Base-by-base conservation (phyloP, 116 monocot species). In the Iris pallida region DNA sequence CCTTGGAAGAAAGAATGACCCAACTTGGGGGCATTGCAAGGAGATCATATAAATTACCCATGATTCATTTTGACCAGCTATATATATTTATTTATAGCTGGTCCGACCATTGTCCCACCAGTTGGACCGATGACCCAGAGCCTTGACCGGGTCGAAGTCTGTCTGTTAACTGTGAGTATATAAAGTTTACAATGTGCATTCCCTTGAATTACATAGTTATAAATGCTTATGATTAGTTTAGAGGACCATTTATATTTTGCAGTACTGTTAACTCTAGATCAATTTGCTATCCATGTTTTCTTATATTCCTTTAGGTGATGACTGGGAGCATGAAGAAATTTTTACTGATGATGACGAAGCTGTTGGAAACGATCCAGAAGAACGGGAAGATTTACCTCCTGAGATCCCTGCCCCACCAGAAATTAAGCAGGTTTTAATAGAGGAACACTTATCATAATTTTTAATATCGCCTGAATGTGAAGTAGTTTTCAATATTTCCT, bases 301-400 rank as follows among this genome's bases (percentile, higher is more conserved):
- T 47, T 64, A 64, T 64, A 20, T 79, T 40, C 16, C n/a, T 10
- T 43, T 66, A 98, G 98, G 98, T 78, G 98, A 98, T 88, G 98
- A 98, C 63, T 98, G 98, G 98, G 98, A 98, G 73, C 98, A 98
- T 77, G 98, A 98, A 85, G 98, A 98, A 71, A 90, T 84, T 59
- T 98, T 98, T 73, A 98, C 98, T 59, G 98, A 98, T 71, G 98
- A 98, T 66, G 98, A 98, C 86, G 98, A 98, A 78, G 90, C 93
- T 70, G 90, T 98, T 42, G 98, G 88, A 42, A 93, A 93, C 73
- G 93, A 98, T 78, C 90, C 90, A 65, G 86, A 85, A 51, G 92
- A 96, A 68, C 84, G 92, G 55, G 89, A 89, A 66, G 92, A 87
- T 73, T 71, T 95, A 74, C 87, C 86, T 73, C 89, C 89, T 68